phyloP scores from a whole-genome alignment of 2,329 filamentous ascomycete species.

The Elsinoe arachidis region DNA sequence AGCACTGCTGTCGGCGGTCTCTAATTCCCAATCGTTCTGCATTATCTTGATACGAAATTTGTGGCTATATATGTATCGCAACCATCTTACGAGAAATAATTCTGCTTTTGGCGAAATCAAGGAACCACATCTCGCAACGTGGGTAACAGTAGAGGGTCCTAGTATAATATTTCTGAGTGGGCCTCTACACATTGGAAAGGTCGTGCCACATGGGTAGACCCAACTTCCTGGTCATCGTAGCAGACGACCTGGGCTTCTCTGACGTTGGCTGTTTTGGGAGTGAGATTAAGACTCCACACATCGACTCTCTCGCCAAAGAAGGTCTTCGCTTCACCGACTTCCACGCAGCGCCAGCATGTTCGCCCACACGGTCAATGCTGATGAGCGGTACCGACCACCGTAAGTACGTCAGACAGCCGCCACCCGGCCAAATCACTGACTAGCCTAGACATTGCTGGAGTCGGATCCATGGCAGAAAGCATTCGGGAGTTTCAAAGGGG shows the following conservation, averaged over 20 bases:
- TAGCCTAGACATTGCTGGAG: conserved; percentile 24
- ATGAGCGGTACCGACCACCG: conserved; percentile 28
- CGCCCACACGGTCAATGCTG: conserved; percentile 29
- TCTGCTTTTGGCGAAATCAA: too few species aligned
- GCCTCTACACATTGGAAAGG: too few species aligned
- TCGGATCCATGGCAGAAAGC: conserved; percentile 26
- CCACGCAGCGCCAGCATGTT: conserved; percentile 27
- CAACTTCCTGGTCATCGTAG: conserved; percentile 20
- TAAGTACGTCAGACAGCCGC: background rate
- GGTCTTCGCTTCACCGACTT: conserved; percentile 25
- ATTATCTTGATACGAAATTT: too few species aligned
- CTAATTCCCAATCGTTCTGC: too few species aligned
- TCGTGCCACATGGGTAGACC: conserved; percentile 14
- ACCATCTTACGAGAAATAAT: too few species aligned
- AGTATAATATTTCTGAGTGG: too few species aligned
- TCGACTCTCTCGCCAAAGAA: conserved; percentile 14
- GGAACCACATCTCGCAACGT: too few species aligned
- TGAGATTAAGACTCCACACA: conserved; percentile 27
- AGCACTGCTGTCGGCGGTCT: too few species aligned
- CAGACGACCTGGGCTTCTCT: conserved; percentile 27
- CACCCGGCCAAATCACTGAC: background rate
- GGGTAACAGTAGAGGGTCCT: too few species aligned
- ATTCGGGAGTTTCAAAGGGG: conserved; percentile 21
- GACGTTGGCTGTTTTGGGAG: conserved; percentile 24
- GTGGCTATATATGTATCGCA: too few species aligned